These are phyloP conservation scores for Cladophialophora yegresii DNA, from an alignment of 2,329 filamentous ascomycete species.

Conservation along the genomic window DNA sequence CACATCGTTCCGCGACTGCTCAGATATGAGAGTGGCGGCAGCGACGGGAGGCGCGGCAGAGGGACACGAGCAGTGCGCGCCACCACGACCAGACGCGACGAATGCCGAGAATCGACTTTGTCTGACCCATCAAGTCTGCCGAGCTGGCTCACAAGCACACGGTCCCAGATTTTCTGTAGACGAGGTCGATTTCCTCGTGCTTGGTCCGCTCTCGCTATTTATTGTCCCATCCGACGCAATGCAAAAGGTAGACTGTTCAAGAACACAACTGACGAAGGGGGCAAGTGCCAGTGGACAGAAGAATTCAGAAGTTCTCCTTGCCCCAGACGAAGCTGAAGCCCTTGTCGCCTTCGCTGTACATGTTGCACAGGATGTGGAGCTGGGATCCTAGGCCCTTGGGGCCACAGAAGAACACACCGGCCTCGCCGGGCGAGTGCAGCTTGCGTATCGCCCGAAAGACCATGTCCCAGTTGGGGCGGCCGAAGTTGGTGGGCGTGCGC, in stretches of 20 bases:
- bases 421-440: constrained; percentile 71
- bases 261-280: constrained; percentile 4
- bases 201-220: neutral
- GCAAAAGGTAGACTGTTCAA: constrained; percentile 1
- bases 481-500: constrained; percentile 80
- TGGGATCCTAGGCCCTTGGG: constrained; percentile 76
- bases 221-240: neutral
- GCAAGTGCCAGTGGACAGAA: neutral
- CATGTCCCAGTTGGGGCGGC: constrained; percentile 86
- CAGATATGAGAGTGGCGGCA: neutral
- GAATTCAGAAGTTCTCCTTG: constrained; percentile 59
- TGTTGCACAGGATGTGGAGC: constrained; percentile 81
- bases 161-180: constrained; percentile 15
- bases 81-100: no score
- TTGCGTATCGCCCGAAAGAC: constrained; percentile 82
- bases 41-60: neutral
- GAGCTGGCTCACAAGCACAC: neutral
- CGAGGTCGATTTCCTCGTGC: neutral
- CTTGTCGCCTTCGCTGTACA: constrained; percentile 66
- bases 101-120: neutral
- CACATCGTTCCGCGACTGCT: neutral
- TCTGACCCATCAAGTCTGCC: neutral
- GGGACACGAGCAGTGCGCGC: neutral
- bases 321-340: constrained; percentile 62
- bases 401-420: constrained; percentile 82